phyloP scores from a whole-genome alignment of 2,329 filamentous ascomycete species.

The Mariannaea elegans region DNA sequence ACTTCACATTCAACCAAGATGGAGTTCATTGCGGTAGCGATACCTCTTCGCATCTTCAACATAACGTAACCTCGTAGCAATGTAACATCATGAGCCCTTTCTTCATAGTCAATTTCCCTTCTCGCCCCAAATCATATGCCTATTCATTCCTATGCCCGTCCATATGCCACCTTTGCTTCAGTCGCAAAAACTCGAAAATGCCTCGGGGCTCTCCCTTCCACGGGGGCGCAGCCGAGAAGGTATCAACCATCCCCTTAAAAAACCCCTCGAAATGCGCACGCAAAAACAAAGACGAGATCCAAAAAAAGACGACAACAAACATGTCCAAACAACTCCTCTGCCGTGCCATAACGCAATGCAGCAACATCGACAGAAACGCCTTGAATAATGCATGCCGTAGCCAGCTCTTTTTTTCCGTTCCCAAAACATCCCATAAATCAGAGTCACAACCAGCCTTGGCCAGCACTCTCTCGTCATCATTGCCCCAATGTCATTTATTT shows the following conservation, averaged over 20 bases:
- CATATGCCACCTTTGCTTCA: slow-evolving; percentile 12
- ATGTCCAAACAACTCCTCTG: slow-evolving; percentile 40
- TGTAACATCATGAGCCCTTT: no score
- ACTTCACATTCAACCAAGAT: neutral
- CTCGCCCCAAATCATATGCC: slow-evolving; percentile 19
- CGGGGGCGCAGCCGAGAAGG: slow-evolving; percentile 34
- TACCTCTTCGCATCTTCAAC: slow-evolving; percentile 32
- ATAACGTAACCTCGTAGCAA: slow-evolving; percentile 37
- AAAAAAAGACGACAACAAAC: slow-evolving; percentile 32
- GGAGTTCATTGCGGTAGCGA: slow-evolving; percentile 20
- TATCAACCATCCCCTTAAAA: slow-evolving; percentile 37
- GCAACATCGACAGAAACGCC: slow-evolving; percentile 41
- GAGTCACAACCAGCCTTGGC: neutral
- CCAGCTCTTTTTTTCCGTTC: slow-evolving; percentile 26
- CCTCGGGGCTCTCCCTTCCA: slow-evolving; percentile 37
- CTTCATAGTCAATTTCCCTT: slow-evolving; percentile 19
- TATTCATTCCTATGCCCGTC: slow-evolving; percentile 9
- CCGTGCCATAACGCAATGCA: slow-evolving; percentile 34
- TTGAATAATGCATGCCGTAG: slow-evolving; percentile 38
- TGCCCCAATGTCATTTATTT: neutral
- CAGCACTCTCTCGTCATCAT: slow-evolving; percentile 3
- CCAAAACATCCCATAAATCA: slow-evolving; percentile 17
- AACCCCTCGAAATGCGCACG: slow-evolving; percentile 23
- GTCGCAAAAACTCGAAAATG: slow-evolving; percentile 29
- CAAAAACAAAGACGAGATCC: slow-evolving; percentile 27